phyloP scores from a whole-genome alignment of 768 basidiomycete genomes.

The Serendipita indica region DNA sequence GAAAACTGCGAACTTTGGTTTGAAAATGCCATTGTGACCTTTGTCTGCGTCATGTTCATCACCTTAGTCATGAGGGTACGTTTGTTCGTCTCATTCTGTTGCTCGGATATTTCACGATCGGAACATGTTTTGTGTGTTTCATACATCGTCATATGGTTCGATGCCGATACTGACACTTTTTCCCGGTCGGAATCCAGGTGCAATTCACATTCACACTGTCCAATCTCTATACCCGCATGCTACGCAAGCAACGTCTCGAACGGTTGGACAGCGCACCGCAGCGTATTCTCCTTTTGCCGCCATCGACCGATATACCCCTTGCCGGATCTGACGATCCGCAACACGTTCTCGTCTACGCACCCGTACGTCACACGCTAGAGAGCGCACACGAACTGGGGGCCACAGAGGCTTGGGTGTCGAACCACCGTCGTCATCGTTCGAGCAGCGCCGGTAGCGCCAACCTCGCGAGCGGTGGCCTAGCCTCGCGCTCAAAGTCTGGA shows the following conservation, averaged over 20 bases:
- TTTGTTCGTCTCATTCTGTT: slow-evolving; percentile 13
- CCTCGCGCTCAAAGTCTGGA: too few species aligned
- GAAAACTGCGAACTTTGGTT: slow-evolving; percentile 76
- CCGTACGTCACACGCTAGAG: slow-evolving; percentile 40
- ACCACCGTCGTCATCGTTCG: slow-evolving; percentile 19
- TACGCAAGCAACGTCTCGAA: slow-evolving; percentile 26
- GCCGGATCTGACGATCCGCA: slow-evolving; percentile 14
- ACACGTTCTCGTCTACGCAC: slow-evolving; percentile 48
- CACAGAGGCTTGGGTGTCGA: slow-evolving; percentile 53
- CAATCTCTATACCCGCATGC: slow-evolving; percentile 44
- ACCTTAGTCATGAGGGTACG: slow-evolving; percentile 53
- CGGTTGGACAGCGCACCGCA: slow-evolving; percentile 26
- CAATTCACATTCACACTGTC: slow-evolving; percentile 65
- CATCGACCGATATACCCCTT: slow-evolving; percentile 11
- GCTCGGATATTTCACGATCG: slow-evolving; percentile 8
- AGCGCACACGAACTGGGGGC: slow-evolving; percentile 37
- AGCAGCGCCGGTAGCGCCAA: slow-evolving; percentile 15
- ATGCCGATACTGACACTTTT: slow-evolving; percentile 6
- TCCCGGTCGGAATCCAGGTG: slow-evolving; percentile 29
- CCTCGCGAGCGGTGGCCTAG: slow-evolving; percentile 14
- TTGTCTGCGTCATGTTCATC: slow-evolving; percentile 43
- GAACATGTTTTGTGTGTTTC: background rate
- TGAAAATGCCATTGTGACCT: slow-evolving; percentile 45
- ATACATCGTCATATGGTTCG: slow-evolving; percentile 2
- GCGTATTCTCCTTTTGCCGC: slow-evolving; percentile 47